A percentile compares a stretch with the other conserved stretches of the same genome.
Evolutionary conservation across 768 basidiomycete species (phyloP).

Genomic region (Candolleomyces efflorescens): DNA sequence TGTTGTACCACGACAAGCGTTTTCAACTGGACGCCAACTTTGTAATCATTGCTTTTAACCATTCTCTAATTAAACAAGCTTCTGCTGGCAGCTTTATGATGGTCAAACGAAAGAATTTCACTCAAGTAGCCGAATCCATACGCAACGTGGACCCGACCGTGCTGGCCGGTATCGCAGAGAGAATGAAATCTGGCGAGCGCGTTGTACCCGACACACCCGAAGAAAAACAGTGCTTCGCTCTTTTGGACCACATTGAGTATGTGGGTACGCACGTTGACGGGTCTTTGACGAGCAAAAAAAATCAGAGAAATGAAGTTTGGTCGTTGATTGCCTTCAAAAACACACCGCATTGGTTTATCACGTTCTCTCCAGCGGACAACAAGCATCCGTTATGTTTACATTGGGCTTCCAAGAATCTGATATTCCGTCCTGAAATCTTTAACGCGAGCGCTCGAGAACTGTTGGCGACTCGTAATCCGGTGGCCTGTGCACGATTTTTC

Average conservation of each 20-base stretch:
- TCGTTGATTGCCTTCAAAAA: slow-evolving; percentile 1
- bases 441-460: no score
- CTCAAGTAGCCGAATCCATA: slow-evolving; percentile 15
- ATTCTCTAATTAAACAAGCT: slow-evolving; percentile 23
- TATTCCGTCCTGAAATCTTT: not conserved
- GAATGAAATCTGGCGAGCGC: not conserved
- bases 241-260: slow-evolving; percentile 1
- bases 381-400: not conserved
- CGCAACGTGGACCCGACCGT: no score
- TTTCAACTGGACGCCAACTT: slow-evolving; percentile 31
- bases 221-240: not conserved
- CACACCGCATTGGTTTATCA: slow-evolving; percentile 1
- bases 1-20: slow-evolving; percentile 32
- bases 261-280: slow-evolving; percentile 1
- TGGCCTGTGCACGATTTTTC: slow-evolving; percentile 1
- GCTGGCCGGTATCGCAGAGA: not conserved
- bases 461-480: no score
- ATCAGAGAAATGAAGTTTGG: slow-evolving; percentile 3
- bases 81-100: slow-evolving; percentile 11
- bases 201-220: not conserved
- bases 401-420: not conserved
- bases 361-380: not conserved
- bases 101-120: slow-evolving; percentile 15
- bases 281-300: not conserved
- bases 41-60: slow-evolving; percentile 26